Evolutionary conservation across 2,329 filamentous ascomycete species (phyloP).

Genomic region (Fusarium udum): DNA sequence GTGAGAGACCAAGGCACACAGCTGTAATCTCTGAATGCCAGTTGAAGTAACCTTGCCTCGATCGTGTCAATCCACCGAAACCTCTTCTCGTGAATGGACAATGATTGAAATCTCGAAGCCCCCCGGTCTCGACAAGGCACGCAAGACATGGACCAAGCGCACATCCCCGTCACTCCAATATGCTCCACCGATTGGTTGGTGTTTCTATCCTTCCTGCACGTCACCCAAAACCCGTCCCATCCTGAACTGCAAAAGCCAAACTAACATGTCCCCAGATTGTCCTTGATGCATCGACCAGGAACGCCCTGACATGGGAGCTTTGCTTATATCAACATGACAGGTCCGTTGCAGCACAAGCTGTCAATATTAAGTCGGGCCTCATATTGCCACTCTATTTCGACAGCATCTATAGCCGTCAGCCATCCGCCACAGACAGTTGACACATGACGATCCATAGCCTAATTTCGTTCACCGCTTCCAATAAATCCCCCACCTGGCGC

Average conservation of each 20-base stretch:
- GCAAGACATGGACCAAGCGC: constrained; percentile 40
- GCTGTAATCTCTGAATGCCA: background rate
- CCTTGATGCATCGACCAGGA: constrained; percentile 29
- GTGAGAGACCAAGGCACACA: background rate
- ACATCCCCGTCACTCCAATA: constrained; percentile 20
- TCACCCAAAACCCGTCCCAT: constrained; percentile 35
- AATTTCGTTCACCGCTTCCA: constrained; percentile 38
- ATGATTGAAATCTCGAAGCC: constrained; percentile 24
- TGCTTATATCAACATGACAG: constrained; percentile 17
- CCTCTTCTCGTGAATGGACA: constrained; percentile 3
- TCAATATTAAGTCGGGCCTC: background rate
- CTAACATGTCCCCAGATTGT: constrained; percentile 34
- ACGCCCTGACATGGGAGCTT: constrained; percentile 12
- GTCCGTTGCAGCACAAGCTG: background rate
- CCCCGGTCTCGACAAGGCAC: constrained; percentile 28
- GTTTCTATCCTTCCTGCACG: constrained; percentile 36
- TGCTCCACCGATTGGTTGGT: constrained; percentile 36
- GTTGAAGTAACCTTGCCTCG: constrained; percentile 2
- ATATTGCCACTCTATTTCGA: constrained; percentile 15
- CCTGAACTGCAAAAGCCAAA: constrained; percentile 31
- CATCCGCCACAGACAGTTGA: constrained; percentile 29
- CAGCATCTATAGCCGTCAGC: constrained; percentile 1
- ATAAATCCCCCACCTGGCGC: constrained; percentile 10
- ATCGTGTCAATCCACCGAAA: constrained; percentile 2
- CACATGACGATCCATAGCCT: constrained; percentile 33